Evolutionary conservation across 192 early-diverging fungal species (phyloP).

Genomic region (Mortierella hygrophila): DNA sequence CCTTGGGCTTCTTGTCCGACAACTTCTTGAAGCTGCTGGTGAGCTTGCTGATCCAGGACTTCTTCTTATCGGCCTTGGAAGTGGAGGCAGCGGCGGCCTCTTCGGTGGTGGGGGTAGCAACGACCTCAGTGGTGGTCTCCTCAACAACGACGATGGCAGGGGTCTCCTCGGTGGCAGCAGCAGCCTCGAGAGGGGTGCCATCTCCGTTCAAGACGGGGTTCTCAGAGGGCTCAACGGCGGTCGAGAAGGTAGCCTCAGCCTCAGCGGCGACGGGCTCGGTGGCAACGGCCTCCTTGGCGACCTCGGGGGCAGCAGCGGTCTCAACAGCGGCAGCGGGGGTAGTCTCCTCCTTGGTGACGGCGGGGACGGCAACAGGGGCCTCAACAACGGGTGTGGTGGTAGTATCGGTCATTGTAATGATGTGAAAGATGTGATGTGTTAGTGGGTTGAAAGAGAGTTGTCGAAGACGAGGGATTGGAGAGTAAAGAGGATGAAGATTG

Average conservation of each 20-base stretch:
- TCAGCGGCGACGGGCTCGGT: background rate
- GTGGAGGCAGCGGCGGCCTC: conserved; percentile 13
- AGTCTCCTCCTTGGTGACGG: conserved; percentile 14
- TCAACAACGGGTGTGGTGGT: conserved; percentile 19
- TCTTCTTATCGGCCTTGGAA: conserved; percentile 42
- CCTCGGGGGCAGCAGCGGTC: conserved; percentile 8
- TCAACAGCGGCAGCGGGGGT: conserved; percentile 16
- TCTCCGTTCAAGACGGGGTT: conserved; percentile 16
- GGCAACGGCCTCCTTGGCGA: conserved; percentile 6
- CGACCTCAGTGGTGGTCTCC: conserved; percentile 34
- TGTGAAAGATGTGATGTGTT: conserved; percentile 4
- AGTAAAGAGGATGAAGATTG: background rate
- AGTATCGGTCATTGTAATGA: conserved; percentile 31
- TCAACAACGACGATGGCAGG: conserved; percentile 29
- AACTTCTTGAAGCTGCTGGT: conserved; percentile 54
- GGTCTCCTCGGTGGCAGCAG: conserved; percentile 19
- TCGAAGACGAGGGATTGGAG: background rate
- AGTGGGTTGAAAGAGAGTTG: background rate
- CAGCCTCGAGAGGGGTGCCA: conserved; percentile 9
- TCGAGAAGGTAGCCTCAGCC: conserved; percentile 22
- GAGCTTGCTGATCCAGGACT: conserved; percentile 50
- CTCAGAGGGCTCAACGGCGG: conserved; percentile 36
- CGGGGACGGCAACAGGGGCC: conserved; percentile 25
- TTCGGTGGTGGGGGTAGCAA: conserved; percentile 37
- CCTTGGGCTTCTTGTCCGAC: conserved; percentile 52